Evolutionary conservation across 192 early-diverging fungal genomes (phyloP).

Genomic region (Coemansia sp.): DNA sequence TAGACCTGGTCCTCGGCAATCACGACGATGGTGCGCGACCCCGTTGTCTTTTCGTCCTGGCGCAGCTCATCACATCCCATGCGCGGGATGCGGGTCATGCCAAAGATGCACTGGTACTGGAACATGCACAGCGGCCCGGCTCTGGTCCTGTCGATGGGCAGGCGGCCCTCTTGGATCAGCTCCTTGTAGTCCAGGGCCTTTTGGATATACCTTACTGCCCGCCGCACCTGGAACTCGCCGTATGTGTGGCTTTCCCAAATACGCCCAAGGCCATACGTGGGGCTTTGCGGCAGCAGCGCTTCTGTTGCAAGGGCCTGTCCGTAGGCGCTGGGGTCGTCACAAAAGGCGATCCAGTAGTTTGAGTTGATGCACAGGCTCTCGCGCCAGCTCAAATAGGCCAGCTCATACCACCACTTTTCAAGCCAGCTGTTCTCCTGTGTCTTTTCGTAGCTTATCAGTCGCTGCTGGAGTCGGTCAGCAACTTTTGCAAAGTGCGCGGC

Average conservation of each 20-base stretch:
- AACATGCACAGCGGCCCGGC: slow-evolving; percentile 75
- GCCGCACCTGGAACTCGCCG: slow-evolving; percentile 71
- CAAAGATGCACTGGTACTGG: slow-evolving; percentile 77
- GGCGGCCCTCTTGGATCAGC: slow-evolving; percentile 49
- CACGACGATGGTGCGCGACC: slow-evolving; percentile 58
- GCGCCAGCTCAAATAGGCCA: slow-evolving; percentile 79
- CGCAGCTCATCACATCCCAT: slow-evolving; percentile 68
- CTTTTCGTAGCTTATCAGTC: slow-evolving; percentile 59
- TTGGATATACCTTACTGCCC: slow-evolving; percentile 71
- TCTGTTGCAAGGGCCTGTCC: slow-evolving; percentile 27
- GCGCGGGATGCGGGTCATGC: slow-evolving; percentile 78
- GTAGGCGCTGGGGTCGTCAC: slow-evolving; percentile 60
- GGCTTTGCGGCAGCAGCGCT: slow-evolving; percentile 6
- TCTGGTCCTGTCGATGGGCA: slow-evolving; percentile 67
- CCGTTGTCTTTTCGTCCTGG: slow-evolving; percentile 4
- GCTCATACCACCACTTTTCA: slow-evolving; percentile 64
- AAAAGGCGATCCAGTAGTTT: slow-evolving; percentile 79
- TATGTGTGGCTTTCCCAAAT: slow-evolving; percentile 51
- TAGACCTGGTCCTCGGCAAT: slow-evolving; percentile 78
- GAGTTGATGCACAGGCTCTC: slow-evolving; percentile 80
- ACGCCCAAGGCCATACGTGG: background rate
- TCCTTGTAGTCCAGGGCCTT: slow-evolving; percentile 74
- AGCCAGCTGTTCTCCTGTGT: slow-evolving; percentile 65
- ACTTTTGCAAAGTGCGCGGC: slow-evolving; percentile 50
- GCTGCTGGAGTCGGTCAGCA: slow-evolving; percentile 56